Evolutionary conservation across 164 flowering plant genomes (phyloP).

Genomic region (Liquidambar formosana): DNA sequence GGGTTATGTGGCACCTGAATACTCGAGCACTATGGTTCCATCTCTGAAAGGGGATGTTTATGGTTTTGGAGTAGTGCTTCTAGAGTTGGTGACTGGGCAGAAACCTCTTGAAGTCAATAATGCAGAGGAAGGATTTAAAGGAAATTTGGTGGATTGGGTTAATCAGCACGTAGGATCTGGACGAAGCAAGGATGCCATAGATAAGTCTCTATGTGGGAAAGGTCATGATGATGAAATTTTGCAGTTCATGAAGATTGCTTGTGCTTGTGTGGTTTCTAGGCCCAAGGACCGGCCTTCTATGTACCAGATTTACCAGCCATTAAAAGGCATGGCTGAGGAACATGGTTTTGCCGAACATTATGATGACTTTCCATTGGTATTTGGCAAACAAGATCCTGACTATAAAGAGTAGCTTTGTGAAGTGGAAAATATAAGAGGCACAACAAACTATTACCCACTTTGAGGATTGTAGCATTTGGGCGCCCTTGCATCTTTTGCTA

Average conservation of each 20-base stretch:
- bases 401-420: constrained; percentile 2
- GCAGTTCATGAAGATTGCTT: constrained; percentile 51
- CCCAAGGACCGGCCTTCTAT: constrained; percentile 68
- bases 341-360: constrained; percentile 41
- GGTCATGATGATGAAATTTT: constrained; percentile 58
- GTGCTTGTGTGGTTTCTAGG: constrained; percentile 47
- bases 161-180: constrained; percentile 38
- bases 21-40: constrained; percentile 63
- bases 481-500: not conserved
- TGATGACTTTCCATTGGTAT: constrained; percentile 65
- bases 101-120: constrained; percentile 45
- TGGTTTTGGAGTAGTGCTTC: constrained; percentile 62
- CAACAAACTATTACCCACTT: not conserved
- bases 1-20: constrained; percentile 72
- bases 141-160: constrained; percentile 68
- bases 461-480: constrained; percentile 4
- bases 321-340: constrained; percentile 38
- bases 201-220: constrained; percentile 37
- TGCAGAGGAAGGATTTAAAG: constrained; percentile 55
- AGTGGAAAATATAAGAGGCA: constrained; percentile 4
- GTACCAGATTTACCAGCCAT: constrained; percentile 54
- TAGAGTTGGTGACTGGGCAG: constrained; percentile 63
- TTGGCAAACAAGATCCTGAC: constrained; percentile 37
- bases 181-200: constrained; percentile 42
- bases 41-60: constrained; percentile 66